Evolutionary conservation across 2,329 filamentous ascomycete genomes (phyloP).

Genomic region (Davidsoniella eucalypti): DNA sequence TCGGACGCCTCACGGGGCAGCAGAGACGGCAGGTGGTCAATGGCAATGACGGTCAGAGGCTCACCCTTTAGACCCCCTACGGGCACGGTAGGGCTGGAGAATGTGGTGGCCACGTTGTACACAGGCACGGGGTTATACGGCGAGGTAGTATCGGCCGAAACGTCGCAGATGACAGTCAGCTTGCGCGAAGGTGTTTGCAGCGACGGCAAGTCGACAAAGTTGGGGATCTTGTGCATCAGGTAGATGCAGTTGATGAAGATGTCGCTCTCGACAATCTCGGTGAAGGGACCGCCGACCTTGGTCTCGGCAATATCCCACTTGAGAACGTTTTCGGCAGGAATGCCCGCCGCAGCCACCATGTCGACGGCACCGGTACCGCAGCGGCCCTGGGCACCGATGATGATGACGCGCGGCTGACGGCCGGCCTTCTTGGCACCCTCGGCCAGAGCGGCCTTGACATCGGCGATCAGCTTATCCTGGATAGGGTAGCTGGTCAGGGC

Average conservation of each 20-base stretch:
- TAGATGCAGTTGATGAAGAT: constrained; percentile 87
- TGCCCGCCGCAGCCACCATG: constrained; percentile 54
- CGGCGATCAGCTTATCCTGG: constrained; percentile 47
- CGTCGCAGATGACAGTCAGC: constrained; percentile 67
- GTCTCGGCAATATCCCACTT: constrained; percentile 67
- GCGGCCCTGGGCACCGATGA: constrained; percentile 71
- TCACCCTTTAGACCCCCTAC: constrained; percentile 43
- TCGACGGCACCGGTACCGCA: constrained; percentile 78
- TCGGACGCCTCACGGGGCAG: constrained; percentile 77
- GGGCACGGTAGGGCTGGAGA: constrained; percentile 70
- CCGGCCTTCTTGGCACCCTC: constrained; percentile 48
- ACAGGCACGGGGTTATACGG: constrained; percentile 58
- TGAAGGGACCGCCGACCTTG: constrained; percentile 51
- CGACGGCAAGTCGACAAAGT: constrained; percentile 59
- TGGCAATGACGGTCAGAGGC: constrained; percentile 65
- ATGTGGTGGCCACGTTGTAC: constrained; percentile 73
- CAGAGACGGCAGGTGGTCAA: constrained; percentile 71
- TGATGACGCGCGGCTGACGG: constrained; percentile 54
- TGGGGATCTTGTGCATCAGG: constrained; percentile 59
- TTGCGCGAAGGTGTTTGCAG: constrained; percentile 53
- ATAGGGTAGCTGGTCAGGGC: constrained; percentile 54
- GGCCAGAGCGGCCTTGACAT: constrained; percentile 57
- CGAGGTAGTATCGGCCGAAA: constrained; percentile 59
- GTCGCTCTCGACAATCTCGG: constrained; percentile 58
- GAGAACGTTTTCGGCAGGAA: constrained; percentile 31